Evolutionary conservation across 306 rosid species (phyloP), one percentile per base, ranked within the genome.

Genomic region (Potentilla sterilis): DNA sequence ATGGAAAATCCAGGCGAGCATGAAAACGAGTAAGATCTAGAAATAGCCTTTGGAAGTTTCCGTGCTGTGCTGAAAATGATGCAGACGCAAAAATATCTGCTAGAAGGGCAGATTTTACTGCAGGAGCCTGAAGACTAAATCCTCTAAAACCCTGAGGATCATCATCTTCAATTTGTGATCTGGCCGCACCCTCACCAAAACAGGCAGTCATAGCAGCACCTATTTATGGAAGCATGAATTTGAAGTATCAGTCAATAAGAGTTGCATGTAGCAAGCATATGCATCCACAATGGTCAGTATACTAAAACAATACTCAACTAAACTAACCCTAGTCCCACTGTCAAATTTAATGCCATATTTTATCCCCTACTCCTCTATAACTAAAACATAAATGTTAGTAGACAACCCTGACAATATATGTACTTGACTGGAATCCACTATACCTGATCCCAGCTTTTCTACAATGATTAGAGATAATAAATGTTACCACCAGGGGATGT

Each of bases 21-120:
- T 89, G 94, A 85, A 95, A 87, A 32, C 89, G 87, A 1, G 96
- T 83, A 65, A 90, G 97, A 79, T 92, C 99, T 71, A 95, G 79
- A 77, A 73, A 87, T 70, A 11, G 81, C 84, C 83, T 80, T 83
- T 92, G 99, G 78, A 87, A 95, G 87, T 83, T 89, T 78, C 99
- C 97, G 69, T 77, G 72, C 79, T 92, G 99, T 51, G 97, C 97
- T 54, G 97, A 83, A 77, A 95, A 83, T 12, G 93, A 84, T 34
- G 84, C 58, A 34, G 97, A 85, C 69, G 83, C 97, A 83, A 95
- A 90, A 52, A 73, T 4, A 73, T 92, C 97, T 19, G 96, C 92
- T 15, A 88, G 73, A 80, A 88, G 49, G 71, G 90, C 84, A 72
- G 93, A 86, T 78, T 88, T 87, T 15, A 85, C 70, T 73, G 85